Evolutionary conservation across 1,284 basidiomycete genomes (phyloP), one percentile per base, ranked within the genome.

Genomic region (Tremellales sp.): DNA sequence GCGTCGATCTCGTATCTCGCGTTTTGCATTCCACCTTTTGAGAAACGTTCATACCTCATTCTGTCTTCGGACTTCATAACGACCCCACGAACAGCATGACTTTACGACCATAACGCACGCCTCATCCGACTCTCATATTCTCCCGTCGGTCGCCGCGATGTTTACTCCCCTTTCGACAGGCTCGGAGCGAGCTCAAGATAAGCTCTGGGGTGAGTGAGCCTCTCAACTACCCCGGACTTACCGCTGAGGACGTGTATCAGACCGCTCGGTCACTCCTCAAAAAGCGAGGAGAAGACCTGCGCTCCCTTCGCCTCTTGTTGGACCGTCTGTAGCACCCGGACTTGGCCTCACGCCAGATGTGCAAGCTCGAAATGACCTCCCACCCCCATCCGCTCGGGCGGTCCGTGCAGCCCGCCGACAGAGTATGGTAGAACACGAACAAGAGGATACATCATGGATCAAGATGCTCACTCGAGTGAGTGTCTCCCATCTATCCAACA

Each of bases 161-260:
- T 74, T 74, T 59, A 73, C 70, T 13, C 72, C 72, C 11, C 58
- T 74, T 11, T 71, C 67, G 2, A 69, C 61, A 49, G 72, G 72
- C n/a, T 71, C 68, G 22, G 72, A 74, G 52, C 54, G 70, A 37
- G 61, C 67, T 22, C 72, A 74, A 52, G 65, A 73, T 43, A 66
- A 59, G 52, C 57, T 69, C 40, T 74, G 72, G 72, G 70, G 71
- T 73, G 40, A 51, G 68, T 54, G n/a, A 6, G 12, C 23, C 13
- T 17, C 10, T 17, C 31, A 15, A 29, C 22, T n/a, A 24, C 12
- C 35, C 13, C 41, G n/a, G n/a, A n/a, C n/a, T n/a, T n/a, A n/a
- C n/a, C n/a, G n/a, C n/a, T n/a, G n/a, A n/a, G n/a, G n/a, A n/a
- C n/a, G n/a, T n/a, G n/a, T n/a, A n/a, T 25, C 29, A 67, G 67